Evolutionary conservation across 495 filamentous ascomycete genomes (phyloP).

Genomic region (Lasiosphaeria hispida): DNA sequence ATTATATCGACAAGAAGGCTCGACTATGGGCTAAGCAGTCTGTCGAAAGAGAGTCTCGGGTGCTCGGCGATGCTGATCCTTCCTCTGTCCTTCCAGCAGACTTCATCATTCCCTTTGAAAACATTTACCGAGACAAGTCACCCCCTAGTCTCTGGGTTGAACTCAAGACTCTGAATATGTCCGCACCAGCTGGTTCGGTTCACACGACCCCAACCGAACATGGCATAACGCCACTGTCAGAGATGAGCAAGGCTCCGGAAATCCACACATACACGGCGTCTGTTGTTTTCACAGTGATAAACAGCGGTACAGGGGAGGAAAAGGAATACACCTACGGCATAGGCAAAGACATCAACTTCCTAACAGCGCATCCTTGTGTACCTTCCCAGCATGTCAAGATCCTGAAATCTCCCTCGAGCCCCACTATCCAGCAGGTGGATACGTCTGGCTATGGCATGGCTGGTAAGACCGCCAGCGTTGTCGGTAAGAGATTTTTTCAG

Average conservation of each 20-base stretch:
- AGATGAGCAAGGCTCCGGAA: conserved; percentile 33
- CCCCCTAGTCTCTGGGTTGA: conserved; percentile 39
- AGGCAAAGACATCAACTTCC: conserved; percentile 62
- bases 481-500: conserved; percentile 31
- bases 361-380: conserved; percentile 63
- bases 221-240: conserved; percentile 31
- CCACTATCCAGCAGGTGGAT: conserved; percentile 52
- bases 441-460: conserved; percentile 40
- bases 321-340: conserved; percentile 48
- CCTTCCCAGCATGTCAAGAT: conserved; percentile 53
- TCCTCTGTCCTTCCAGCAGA: conserved; percentile 53
- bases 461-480: conserved; percentile 39
- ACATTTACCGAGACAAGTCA: conserved; percentile 42
- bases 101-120: conserved; percentile 56
- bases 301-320: conserved; percentile 34
- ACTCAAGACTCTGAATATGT: conserved; percentile 44
- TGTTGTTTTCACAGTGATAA: conserved; percentile 50
- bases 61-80: conserved; percentile 50
- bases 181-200: conserved; percentile 32
- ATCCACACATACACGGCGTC: conserved; percentile 51
- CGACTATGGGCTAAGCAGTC: conserved; percentile 46
- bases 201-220: conserved; percentile 35
- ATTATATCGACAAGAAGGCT: conserved; percentile 43
- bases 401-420: conserved; percentile 46
- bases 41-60: conserved; percentile 51